These are phyloP conservation scores for Ustilago xerochloae DNA, from an alignment of 1,284 basidiomycete genomes.

Conservation along the genomic window DNA sequence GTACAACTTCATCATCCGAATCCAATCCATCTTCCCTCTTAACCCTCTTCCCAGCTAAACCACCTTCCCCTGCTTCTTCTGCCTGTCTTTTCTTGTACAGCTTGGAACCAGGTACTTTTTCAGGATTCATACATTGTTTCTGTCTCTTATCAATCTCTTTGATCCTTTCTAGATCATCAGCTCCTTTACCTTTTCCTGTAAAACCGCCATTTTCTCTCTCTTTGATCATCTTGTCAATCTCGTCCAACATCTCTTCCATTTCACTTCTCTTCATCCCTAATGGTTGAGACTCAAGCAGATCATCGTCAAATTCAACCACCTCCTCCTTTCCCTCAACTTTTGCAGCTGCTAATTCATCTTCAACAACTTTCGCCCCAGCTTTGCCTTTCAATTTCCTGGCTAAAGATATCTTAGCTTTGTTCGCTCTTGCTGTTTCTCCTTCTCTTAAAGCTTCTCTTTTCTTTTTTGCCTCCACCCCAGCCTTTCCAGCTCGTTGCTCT, in stretches of 20 bases:
- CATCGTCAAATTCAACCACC: constrained; percentile 34
- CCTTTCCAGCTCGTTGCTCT: constrained; percentile 3
- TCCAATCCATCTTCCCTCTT: constrained; percentile 6
- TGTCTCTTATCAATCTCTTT: constrained; percentile 52
- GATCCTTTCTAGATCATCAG: constrained; percentile 46
- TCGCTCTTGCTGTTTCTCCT: constrained; percentile 15
- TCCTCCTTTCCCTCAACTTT: not conserved
- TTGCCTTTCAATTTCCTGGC: constrained; percentile 27
- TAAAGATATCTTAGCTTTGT: constrained; percentile 21
- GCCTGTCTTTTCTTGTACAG: constrained; percentile 17
- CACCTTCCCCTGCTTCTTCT: not conserved
- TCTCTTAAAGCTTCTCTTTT: constrained; percentile 8
- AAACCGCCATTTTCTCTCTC: constrained; percentile 23
- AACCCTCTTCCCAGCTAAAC: constrained; percentile 13
- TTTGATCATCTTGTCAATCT: constrained; percentile 30
- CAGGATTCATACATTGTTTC: constrained; percentile 42
- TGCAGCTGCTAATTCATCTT: constrained; percentile 27
- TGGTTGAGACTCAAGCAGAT: constrained; percentile 22
- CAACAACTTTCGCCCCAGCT: constrained; percentile 33
- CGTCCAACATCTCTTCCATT: constrained; percentile 76
- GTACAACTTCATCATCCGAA: constrained; percentile 38
- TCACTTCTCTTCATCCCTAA: constrained; percentile 72
- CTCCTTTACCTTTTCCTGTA: constrained; percentile 25
- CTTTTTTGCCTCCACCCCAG: constrained; percentile 8
- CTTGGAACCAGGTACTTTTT: constrained; percentile 16